A percentile compares a stretch with the other conserved stretches of the same genome.
Evolutionary conservation across 345 rosid genomes (phyloP).

Genomic region (Aethionema arabicum): DNA sequence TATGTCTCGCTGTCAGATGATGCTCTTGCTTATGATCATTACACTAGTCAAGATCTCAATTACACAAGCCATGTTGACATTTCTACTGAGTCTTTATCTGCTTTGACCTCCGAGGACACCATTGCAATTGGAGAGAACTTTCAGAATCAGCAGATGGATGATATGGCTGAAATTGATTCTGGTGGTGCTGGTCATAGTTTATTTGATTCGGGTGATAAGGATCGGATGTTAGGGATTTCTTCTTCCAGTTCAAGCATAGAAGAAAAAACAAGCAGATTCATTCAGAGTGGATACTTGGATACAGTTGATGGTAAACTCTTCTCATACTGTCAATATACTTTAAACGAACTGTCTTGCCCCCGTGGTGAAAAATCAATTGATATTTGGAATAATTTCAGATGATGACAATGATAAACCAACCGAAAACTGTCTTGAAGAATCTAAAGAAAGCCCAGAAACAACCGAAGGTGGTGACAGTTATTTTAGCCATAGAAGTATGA

Average conservation of each 20-base stretch:
- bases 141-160: slow-evolving; percentile 33
- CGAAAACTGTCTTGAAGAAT: slow-evolving; percentile 38
- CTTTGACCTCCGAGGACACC: slow-evolving; percentile 18
- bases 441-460: slow-evolving; percentile 30
- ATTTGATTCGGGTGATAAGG: slow-evolving; percentile 27
- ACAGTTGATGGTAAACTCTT: slow-evolving; percentile 51
- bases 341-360: background rate
- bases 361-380: slow-evolving; percentile 16
- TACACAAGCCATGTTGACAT: slow-evolving; percentile 15
- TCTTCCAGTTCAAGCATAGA: slow-evolving; percentile 45
- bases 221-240: slow-evolving; percentile 29
- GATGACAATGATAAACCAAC: slow-evolving; percentile 27
- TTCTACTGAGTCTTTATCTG: slow-evolving; percentile 34
- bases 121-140: slow-evolving; percentile 21
- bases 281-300: slow-evolving; percentile 70
- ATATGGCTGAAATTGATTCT: slow-evolving; percentile 26
- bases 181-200: slow-evolving; percentile 19
- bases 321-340: slow-evolving; percentile 12
- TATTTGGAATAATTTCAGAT: slow-evolving; percentile 44
- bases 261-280: slow-evolving; percentile 59
- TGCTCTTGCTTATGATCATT: slow-evolving; percentile 28
- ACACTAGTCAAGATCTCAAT: slow-evolving; percentile 32
- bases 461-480: slow-evolving; percentile 29
- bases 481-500: slow-evolving; percentile 31
- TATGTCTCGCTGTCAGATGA: slow-evolving; percentile 28